Conservation (phyloP, 208 protist species). For the Perkinsela sp. region DNA sequence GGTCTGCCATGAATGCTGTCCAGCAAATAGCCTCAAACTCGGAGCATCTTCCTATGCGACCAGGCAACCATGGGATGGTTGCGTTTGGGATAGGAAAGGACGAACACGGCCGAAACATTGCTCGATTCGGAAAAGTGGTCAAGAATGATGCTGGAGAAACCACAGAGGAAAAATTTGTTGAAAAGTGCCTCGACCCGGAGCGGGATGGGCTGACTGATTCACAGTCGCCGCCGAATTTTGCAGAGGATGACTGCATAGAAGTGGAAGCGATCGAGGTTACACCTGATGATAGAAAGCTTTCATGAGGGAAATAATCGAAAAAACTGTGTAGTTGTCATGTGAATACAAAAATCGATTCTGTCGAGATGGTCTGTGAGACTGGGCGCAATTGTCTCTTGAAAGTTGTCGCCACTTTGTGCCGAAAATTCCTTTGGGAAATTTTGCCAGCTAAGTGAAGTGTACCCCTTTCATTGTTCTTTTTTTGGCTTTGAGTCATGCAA, state of each 20-base stretch:
- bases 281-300: neutral
- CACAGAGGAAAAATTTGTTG: neutral
- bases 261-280: neutral
- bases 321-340: too few species aligned
- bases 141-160: neutral
- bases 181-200: neutral
- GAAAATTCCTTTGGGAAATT: too few species aligned
- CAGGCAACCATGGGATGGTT: neutral
- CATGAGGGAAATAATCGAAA: too few species aligned
- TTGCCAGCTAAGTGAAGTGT: too few species aligned
- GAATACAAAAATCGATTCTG: too few species aligned
- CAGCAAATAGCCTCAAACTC: neutral
- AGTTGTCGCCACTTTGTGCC: too few species aligned
- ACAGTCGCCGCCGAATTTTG: neutral
- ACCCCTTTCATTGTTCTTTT: too few species aligned
- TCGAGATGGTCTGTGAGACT: too few species aligned
- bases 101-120: neutral
- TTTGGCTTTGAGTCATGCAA: too few species aligned
- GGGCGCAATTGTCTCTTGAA: too few species aligned
- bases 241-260: neutral
- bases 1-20: neutral
- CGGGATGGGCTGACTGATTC: neutral
- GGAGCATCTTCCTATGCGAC: neutral
- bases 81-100: neutral
- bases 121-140: neutral